These are phyloP conservation scores for Schoenoplectus triqueter DNA, from an alignment of 202 grass and related monocot species.

Conservation along the genomic window DNA sequence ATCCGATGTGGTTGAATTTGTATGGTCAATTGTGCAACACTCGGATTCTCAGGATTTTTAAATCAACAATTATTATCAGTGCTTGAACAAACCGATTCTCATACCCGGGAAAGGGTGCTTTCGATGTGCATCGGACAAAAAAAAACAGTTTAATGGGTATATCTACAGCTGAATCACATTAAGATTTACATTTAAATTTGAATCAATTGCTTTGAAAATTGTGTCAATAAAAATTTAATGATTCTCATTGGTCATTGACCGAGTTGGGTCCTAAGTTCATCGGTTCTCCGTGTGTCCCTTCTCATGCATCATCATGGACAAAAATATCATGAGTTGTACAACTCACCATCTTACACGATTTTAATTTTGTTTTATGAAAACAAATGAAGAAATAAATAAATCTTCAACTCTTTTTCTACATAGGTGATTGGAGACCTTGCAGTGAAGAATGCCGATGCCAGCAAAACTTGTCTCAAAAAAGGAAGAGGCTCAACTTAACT, in stretches of 20 bases:
- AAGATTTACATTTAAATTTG: too few relatives aligned
- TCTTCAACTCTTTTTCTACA: neutral
- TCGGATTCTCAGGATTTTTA: too few relatives aligned
- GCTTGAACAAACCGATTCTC: neutral
- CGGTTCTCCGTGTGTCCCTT: neutral
- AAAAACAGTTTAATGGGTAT: too few relatives aligned
- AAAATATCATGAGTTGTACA: neutral
- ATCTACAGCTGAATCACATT: too few relatives aligned
- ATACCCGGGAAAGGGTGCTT: too few relatives aligned
- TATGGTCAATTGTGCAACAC: too few relatives aligned
- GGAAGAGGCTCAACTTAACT: neutral
- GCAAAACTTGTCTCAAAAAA: conserved; percentile 25
- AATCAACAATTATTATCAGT: neutral
- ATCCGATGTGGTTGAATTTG: too few relatives aligned
- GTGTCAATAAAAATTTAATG: too few relatives aligned
- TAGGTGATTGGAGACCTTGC: conserved; percentile 49
- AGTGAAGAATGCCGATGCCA: conserved; percentile 43
- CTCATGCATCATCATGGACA: neutral
- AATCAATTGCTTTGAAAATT: too few relatives aligned
- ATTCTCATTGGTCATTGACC: too few relatives aligned
- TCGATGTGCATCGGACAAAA: too few relatives aligned
- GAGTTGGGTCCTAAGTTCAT: too few relatives aligned
- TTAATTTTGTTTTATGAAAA: neutral
- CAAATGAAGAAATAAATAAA: neutral
- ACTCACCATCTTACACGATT: neutral